A percentile compares a stretch with the other conserved stretches of the same genome.
These are phyloP conservation scores for Actinidia chinensis DNA, from an alignment of 179 eudicot species.

Conservation along the genomic window DNA sequence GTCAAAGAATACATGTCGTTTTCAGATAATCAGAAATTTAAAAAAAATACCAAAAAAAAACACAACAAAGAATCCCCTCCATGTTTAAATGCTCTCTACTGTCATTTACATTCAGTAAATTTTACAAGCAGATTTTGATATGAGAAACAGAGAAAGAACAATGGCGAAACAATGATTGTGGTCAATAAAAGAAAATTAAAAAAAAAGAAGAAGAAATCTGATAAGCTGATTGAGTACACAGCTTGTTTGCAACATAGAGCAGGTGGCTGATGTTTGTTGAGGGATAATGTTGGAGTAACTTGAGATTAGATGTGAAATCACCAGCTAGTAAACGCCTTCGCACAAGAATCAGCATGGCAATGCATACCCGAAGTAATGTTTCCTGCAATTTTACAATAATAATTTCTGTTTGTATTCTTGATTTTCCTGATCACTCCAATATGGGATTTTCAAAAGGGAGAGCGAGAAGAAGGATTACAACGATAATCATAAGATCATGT, in stretches of 20 bases:
- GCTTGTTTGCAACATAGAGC: constrained; percentile 85
- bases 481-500: neutral
- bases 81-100: too few relatives aligned
- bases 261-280: constrained; percentile 85
- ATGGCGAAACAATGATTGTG: neutral
- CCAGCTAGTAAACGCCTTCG: constrained; percentile 94
- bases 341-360: constrained; percentile 92
- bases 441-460: neutral
- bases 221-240: constrained; percentile 35
- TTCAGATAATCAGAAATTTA: too few relatives aligned
- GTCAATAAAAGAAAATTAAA: too few relatives aligned
- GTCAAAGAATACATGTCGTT: too few relatives aligned
- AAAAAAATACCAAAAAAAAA: too few relatives aligned
- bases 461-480: neutral
- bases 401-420: neutral
- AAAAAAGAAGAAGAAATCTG: neutral
- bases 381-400: constrained; percentile 40
- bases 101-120: neutral
- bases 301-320: constrained; percentile 93
- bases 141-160: neutral
- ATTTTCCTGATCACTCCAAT: neutral
- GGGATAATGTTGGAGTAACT: constrained; percentile 85
- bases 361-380: constrained; percentile 84
- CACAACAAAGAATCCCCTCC: too few relatives aligned
- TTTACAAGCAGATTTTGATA: neutral